A percentile compares a stretch with the other conserved stretches of the same genome.
These are phyloP conservation scores for Amaranthus cruentus DNA, from an alignment of 148 eudicot species.

Conservation along the genomic window DNA sequence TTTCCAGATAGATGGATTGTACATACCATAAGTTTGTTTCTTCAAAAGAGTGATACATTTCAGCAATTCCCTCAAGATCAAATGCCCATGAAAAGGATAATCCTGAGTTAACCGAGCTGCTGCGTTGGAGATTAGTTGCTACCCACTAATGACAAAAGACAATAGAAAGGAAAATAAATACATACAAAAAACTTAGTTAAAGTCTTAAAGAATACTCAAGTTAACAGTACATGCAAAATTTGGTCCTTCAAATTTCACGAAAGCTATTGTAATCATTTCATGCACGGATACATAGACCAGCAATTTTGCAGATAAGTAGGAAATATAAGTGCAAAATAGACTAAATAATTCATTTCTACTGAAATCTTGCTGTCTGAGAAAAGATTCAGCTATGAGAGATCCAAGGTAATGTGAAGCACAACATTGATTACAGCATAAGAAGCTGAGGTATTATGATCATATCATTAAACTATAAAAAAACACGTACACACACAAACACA, in stretches of 20 bases:
- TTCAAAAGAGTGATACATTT: conserved; percentile 84
- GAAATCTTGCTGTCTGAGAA: too few species aligned
- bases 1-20: neutral
- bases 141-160: conserved; percentile 60
- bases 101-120: conserved; percentile 34
- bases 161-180: neutral
- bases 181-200: neutral
- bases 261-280: neutral
- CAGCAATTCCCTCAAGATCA: conserved; percentile 77
- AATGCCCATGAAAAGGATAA: conserved; percentile 72
- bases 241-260: neutral
- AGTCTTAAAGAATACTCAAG: too few species aligned
- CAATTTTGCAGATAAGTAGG: too few species aligned
- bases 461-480: too few species aligned
- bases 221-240: neutral
- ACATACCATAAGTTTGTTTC: conserved; percentile 79
- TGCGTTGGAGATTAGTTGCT: conserved; percentile 68
- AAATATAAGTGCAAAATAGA: too few species aligned
- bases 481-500: too few species aligned
- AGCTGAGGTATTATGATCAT: too few species aligned
- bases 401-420: too few species aligned
- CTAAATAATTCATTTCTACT: too few species aligned
- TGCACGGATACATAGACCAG: neutral
- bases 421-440: too few species aligned
- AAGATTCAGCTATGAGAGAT: too few species aligned